Evolutionary conservation across 2,329 filamentous ascomycete genomes (phyloP).

Genomic region (Colletotrichum somersetense): DNA sequence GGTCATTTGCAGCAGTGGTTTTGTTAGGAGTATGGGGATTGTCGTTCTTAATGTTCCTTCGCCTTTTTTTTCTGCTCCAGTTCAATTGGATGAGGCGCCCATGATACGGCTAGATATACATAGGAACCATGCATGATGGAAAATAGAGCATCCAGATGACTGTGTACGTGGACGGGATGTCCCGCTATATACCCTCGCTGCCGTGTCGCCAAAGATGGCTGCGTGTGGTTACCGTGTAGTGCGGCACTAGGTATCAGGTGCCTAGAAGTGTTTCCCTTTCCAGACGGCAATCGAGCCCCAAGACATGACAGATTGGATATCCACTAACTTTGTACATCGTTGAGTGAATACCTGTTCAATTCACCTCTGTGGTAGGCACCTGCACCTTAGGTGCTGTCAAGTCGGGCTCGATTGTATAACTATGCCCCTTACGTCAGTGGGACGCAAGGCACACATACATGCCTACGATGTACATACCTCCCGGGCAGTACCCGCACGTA

Average conservation of each 20-base stretch:
- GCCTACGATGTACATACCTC: not conserved
- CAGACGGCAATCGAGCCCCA: not conserved
- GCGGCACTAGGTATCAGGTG: not conserved
- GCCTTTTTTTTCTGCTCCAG: not conserved
- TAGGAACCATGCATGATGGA: not conserved
- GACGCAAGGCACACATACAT: not conserved
- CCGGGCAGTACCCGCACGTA: not conserved
- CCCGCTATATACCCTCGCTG: not conserved
- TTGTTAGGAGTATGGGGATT: slow-evolving; percentile 14
- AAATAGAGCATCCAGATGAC: not conserved
- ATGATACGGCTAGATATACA: not conserved
- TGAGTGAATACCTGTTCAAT: not conserved
- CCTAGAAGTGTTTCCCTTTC: not conserved
- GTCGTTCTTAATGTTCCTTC: not conserved
- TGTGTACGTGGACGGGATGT: not conserved
- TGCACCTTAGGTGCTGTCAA: not conserved
- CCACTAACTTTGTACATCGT: not conserved
- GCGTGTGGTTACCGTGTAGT: not conserved
- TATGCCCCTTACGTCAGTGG: not conserved
- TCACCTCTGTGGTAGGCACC: not conserved
- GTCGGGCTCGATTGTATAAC: not conserved
- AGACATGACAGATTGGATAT: not conserved
- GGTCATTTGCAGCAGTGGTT: slow-evolving; percentile 1
- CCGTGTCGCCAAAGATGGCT: not conserved
- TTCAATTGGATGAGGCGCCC: not conserved